A percentile compares a stretch with the other conserved stretches of the same genome.
Conservation (phyloP, 106 monocot genomes). For the Alisma plantagoaquatica region DNA sequence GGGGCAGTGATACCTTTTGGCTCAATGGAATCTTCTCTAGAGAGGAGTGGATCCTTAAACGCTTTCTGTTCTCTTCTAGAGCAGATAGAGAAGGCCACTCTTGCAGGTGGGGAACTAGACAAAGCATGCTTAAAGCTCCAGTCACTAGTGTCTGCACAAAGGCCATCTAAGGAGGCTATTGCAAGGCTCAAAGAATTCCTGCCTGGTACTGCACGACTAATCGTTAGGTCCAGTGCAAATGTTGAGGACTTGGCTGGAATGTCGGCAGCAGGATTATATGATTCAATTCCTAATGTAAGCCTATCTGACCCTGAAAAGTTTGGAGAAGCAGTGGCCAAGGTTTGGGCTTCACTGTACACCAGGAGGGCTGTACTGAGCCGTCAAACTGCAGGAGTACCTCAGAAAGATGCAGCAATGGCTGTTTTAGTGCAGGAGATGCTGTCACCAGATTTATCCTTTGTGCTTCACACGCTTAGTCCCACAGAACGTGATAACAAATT, state of each 20-base stretch:
- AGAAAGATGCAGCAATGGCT: constrained; percentile 72
- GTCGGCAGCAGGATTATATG: constrained; percentile 92
- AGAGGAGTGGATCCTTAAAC: constrained; percentile 44
- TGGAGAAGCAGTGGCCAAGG: constrained; percentile 45
- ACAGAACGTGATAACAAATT: constrained; percentile 40
- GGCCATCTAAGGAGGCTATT: constrained; percentile 25
- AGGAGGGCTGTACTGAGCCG: constrained; percentile 84
- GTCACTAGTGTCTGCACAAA: constrained; percentile 38
- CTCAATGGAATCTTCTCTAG: constrained; percentile 63
- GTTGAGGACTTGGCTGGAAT: constrained; percentile 95
- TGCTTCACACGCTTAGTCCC: constrained; percentile 82
- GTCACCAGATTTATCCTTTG: constrained; percentile 70
- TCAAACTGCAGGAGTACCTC: constrained; percentile 66
- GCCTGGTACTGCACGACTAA: constrained; percentile 42
- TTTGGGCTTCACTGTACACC: constrained; percentile 93
- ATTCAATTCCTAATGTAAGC: constrained; percentile 87
- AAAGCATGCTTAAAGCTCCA: constrained; percentile 54
- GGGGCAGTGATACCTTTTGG: constrained; percentile 84
- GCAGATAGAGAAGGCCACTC: constrained; percentile 47
- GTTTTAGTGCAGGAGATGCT: constrained; percentile 88
- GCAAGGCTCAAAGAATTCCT: constrained; percentile 31
- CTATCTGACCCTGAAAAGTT: constrained; percentile 37
- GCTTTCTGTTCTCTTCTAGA: constrained; percentile 44
- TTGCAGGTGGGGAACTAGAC: constrained; percentile 47
- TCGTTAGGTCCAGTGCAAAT: constrained; percentile 88